A percentile compares a stretch with the other conserved stretches of the same genome.
These are phyloP conservation scores for Xylaria scruposa DNA, from an alignment of 495 filamentous ascomycete species.

Conservation along the genomic window DNA sequence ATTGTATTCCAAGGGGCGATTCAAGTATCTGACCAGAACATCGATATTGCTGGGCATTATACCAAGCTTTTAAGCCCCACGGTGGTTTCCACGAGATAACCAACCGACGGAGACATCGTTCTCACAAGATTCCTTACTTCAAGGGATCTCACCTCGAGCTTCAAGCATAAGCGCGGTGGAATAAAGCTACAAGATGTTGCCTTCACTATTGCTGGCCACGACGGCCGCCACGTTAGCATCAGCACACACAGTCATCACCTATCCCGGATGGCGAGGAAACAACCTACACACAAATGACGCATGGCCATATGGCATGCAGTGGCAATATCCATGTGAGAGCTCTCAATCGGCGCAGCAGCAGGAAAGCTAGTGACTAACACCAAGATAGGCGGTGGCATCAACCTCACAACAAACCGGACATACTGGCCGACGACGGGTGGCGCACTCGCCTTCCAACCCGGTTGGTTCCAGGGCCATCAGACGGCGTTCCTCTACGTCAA, in stretches of 20 bases:
- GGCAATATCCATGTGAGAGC: constrained; percentile 94
- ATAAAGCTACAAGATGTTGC: constrained; percentile 45
- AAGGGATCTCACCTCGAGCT: constrained; percentile 13
- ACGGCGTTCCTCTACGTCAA: constrained; percentile 93
- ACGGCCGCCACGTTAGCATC: constrained; percentile 61
- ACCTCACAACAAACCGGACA: constrained; percentile 80
- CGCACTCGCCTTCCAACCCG: constrained; percentile 82
- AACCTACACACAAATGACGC: constrained; percentile 82
- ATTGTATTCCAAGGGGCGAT: neutral
- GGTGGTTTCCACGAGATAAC: constrained; percentile 11
- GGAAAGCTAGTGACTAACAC: constrained; percentile 29
- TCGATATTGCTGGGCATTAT: neutral
- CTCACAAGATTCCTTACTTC: neutral
- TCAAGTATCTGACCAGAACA: neutral
- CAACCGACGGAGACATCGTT: constrained; percentile 5
- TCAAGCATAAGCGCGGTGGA: neutral
- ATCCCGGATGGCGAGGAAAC: constrained; percentile 94
- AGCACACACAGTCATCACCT: constrained; percentile 89
- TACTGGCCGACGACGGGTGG: constrained; percentile 90
- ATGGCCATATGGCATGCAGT: constrained; percentile 95
- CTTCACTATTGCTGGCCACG: constrained; percentile 58
- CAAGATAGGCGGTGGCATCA: constrained; percentile 80
- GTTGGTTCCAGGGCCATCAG: constrained; percentile 93
- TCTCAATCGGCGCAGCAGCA: neutral
- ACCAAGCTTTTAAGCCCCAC: neutral